Evolutionary conservation across 305 asterid genomes (phyloP), one percentile per base, ranked within the genome.

Genomic region (Fraxinus floribunda): DNA sequence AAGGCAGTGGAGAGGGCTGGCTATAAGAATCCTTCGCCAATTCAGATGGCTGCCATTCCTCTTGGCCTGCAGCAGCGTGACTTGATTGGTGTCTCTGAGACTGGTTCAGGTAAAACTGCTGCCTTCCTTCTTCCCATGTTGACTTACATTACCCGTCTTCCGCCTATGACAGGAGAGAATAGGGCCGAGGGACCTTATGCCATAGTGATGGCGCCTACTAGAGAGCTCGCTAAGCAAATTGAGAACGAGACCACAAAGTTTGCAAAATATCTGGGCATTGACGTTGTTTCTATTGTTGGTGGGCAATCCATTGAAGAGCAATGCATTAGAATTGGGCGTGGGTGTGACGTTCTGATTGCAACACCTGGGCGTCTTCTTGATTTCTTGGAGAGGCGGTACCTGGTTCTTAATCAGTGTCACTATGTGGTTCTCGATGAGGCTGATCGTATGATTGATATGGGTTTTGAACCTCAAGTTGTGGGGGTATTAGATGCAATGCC

Each of bases 371-470:
- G 98, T 9, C 97, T 94, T 83, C 85, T 93, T 62, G 98, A 94
- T 88, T 93, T 96, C 79, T 84, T 94, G 90, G 94, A 92, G 82
- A 90, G 96, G 83, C 90, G 98, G 7, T 93, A 92, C 24, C 24
- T 94, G 55, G 55, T 46, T 46, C 55, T 46, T 13, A 46, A 46
- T 13, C n/a, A 46, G 55, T 46, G 98, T 84, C 90, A 94, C 74
- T 94, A 93, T 86, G 91, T 94, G 16, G 97, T 94, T 77, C 97
- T 94, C 73, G 98, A 94, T 81, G 98, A 94, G 85, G 98, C 98
- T 70, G 98, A 94, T 74, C 91, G 97, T 4, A 94, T 94, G 98
- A 94, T 94, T 80, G 97, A 93, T 75, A 94, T 94, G 98, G 97
- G 97, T 79, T 93, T 94, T 80, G 97, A 93, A 83, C 94, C 94